A percentile compares a stretch with the other conserved stretches of the same genome.
These are phyloP conservation scores for Cladosporium sp. DNA, from an alignment of 2,329 filamentous ascomycete species.

Conservation along the genomic window DNA sequence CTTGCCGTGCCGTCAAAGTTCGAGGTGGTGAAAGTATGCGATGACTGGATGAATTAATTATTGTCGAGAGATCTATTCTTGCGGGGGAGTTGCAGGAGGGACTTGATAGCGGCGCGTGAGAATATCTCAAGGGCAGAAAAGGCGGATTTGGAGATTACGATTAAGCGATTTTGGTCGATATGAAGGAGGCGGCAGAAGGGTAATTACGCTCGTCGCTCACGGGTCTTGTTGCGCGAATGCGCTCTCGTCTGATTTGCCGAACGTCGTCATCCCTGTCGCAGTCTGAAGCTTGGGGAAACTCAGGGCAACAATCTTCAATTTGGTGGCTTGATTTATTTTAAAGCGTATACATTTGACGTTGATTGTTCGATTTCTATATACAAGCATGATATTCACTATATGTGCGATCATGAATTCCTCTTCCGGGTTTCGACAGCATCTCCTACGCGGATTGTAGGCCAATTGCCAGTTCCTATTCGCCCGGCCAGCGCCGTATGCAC, in stretches of 20 bases:
- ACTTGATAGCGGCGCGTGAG: too few relatives aligned
- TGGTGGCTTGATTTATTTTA: neutral
- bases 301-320: neutral
- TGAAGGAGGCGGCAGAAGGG: neutral
- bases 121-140: too few relatives aligned
- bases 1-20: neutral
- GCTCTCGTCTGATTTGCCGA: neutral
- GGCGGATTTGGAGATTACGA: neutral
- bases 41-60: neutral
- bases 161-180: neutral
- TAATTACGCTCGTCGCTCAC: neutral
- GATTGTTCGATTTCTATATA: too few relatives aligned
- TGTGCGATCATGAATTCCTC: neutral
- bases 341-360: too few relatives aligned
- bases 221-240: neutral
- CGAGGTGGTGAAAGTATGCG: neutral
- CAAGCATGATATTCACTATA: too few relatives aligned
- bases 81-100: too few relatives aligned
- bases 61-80: too few relatives aligned
- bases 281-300: neutral
- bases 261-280: neutral
- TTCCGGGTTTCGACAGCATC: slow-evolving; percentile 17
- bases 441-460: slow-evolving; percentile 16
- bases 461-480: neutral
- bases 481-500: slow-evolving; percentile 54